Base-by-base conservation (phyloP, 441 rosid genomes). In the Pelargonium fulgidum region DNA sequence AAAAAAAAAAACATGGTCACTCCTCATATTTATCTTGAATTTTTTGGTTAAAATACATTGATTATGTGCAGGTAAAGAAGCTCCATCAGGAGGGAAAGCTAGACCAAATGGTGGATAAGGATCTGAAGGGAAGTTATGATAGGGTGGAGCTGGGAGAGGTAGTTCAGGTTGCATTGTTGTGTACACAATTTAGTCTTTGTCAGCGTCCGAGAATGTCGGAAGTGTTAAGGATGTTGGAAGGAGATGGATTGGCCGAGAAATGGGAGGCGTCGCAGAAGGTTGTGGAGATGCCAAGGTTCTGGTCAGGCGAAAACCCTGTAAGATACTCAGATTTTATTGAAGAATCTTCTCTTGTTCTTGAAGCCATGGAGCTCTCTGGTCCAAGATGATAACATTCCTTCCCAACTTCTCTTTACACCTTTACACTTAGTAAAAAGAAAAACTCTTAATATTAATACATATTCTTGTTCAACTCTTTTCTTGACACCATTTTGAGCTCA, bases 201-300 rank as follows among this genome's bases (percentile, higher is more conserved):
- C 84, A 89, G 45, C 81, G 98, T 64, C 98, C 97, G 0, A 92
- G 87, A 81, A 92, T 90, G 97, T 87, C 96, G 0, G 98, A 92
- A 70, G 96, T 92, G 48, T 93, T 90, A 36, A 81, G 96, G 73
- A 92, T 92, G 98, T 90, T 92, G 1, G 98, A 92, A 86, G 98
- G 96, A 3, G 98, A 92, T 19, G 96, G 98, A 1, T 82, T 92
- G 12, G 92, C 89, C 13, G 98, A 92, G 75, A 89, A 81, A 85
- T 92, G 98, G 98, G 98, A 92, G 75, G 93, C 93, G 70, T 84
- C 95, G 68, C 94, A 89, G 67, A 85, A 74, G 78, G 86, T 78
- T 29, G 36, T 29, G 14, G 92, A 89, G 78, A 78, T 84, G 72
- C 76, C 84, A 22, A 85, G 84, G 71, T 61, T 81, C 68, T 73